Percentiles rank a stretch among this genome's conserved stretches.
Evolutionary conservation across 257 asterid species (phyloP).

Genomic region (Leptodermis oblonga): DNA sequence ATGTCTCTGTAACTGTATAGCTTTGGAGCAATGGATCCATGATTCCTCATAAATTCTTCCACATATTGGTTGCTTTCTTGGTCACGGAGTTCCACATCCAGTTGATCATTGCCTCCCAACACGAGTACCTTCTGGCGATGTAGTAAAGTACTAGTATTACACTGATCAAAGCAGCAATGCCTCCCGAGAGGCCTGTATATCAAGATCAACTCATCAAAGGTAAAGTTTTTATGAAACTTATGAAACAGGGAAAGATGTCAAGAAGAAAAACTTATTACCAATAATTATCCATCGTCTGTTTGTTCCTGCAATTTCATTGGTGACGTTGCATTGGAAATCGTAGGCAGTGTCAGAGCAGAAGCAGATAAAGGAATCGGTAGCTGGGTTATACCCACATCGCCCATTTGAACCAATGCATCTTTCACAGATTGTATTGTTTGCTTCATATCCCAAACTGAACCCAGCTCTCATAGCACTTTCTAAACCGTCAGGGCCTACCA

Average conservation of each 20-base stretch:
- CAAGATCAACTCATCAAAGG: neutral
- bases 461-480: no score
- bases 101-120: neutral
- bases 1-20: slow-evolving; percentile 34
- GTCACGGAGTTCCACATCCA: slow-evolving; percentile 9
- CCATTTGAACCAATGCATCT: neutral
- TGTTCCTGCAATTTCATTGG: neutral
- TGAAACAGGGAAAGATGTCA: neutral
- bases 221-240: neutral
- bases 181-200: slow-evolving; percentile 28
- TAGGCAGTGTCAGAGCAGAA: neutral
- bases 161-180: slow-evolving; percentile 8
- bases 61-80: slow-evolving; percentile 17
- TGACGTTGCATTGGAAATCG: neutral
- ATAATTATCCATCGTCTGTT: neutral
- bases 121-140: slow-evolving; percentile 14
- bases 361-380: neutral
- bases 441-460: no score
- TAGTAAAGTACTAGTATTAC: slow-evolving; percentile 9
- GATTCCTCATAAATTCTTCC: slow-evolving; percentile 33
- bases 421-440: slow-evolving; percentile 11
- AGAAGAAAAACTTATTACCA: neutral
- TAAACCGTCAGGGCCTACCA: neutral
- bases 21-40: slow-evolving; percentile 45
- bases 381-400: neutral